Base-by-base conservation (phyloP, 169 alveolate genomes). In the Cryptosporidium ubiquitum region DNA sequence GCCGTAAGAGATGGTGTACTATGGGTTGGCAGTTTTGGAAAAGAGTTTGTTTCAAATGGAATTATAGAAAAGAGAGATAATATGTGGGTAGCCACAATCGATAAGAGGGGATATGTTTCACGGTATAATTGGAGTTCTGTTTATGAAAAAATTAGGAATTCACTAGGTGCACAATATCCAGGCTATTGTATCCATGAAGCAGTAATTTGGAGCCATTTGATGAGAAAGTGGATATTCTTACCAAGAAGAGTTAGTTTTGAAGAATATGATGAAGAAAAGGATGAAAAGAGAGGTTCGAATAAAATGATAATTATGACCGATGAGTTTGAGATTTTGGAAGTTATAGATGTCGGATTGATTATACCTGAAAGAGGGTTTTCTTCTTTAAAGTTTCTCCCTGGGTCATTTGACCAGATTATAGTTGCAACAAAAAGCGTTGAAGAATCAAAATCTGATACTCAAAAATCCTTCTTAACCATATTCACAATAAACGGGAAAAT, bases 181-280 rank as follows among this genome's bases (percentile, higher is more conserved):
- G 94, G 94, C 12, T 91, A 91, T 57, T 39, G 79, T 31, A 91
- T 91, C 33, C 94, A 91, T 35, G 94, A 91, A 57, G 94, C 94
- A 14, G 91, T 91, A 44, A 26, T 40, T 70, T 91, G 93, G 93
- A 91, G 94, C 66, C 86, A 73, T 52, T 69, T 42, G 5, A 42
- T 70, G 79, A 18, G 74, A 60, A 91, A 84, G 9, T 91, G 93
- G 93, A 68, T 84, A 60, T 61, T 91, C 31, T 84, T 91, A 23
- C 93, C 93, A 60, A 57, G 93, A 47, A 86, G 93, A 49, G 84
- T 91, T 31, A 84, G 92, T 33, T 29, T 35, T 39, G 92, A 91
- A 31, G 84, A 60, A 10, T 91, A 91, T 70, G 92, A 91, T 58
- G 93, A 91, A 26, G 74, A 44, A 14, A 31, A n/a, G 31, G 93